phyloP scores from a whole-genome alignment of 139 green algal genomes.

The Chlorella sp. region DNA sequence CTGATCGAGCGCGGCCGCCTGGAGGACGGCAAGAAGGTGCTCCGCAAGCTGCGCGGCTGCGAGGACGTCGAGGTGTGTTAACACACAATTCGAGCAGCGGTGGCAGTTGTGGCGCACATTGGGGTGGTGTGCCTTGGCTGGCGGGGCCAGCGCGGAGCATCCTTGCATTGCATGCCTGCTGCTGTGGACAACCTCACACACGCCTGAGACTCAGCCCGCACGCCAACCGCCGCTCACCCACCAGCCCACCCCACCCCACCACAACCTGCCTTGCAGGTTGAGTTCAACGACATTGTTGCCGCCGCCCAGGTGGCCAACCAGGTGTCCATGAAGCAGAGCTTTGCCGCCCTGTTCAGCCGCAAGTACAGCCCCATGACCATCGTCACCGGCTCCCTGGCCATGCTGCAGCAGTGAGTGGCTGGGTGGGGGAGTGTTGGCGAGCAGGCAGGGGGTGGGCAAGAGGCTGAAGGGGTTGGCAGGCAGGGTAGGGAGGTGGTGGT shows the following conservation, averaged over 20 bases:
- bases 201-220: too few species aligned
- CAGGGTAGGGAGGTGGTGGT: too few species aligned
- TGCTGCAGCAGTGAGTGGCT: slow-evolving; percentile 21
- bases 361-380: slow-evolving; percentile 14
- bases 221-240: neutral
- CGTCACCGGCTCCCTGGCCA: slow-evolving; percentile 1
- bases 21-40: slow-evolving; percentile 52
- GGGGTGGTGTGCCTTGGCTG: neutral
- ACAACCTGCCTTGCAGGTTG: neutral
- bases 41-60: slow-evolving; percentile 61
- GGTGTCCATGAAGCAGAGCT: slow-evolving; percentile 35
- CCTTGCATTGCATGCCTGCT: too few species aligned
- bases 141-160: neutral
- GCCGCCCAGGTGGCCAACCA: slow-evolving; percentile 15
- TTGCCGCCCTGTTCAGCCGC: neutral
- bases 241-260: neutral
- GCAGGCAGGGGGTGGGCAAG: neutral
- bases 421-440: neutral
- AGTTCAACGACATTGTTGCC: slow-evolving; percentile 56
- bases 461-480: neutral
- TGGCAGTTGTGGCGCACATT: too few species aligned
- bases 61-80: slow-evolving; percentile 41
- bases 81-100: too few species aligned
- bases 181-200: neutral
- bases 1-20: slow-evolving; percentile 63